Evolutionary conservation across 2,329 filamentous ascomycete species (phyloP).

Genomic region (Venturiaceae sp.): DNA sequence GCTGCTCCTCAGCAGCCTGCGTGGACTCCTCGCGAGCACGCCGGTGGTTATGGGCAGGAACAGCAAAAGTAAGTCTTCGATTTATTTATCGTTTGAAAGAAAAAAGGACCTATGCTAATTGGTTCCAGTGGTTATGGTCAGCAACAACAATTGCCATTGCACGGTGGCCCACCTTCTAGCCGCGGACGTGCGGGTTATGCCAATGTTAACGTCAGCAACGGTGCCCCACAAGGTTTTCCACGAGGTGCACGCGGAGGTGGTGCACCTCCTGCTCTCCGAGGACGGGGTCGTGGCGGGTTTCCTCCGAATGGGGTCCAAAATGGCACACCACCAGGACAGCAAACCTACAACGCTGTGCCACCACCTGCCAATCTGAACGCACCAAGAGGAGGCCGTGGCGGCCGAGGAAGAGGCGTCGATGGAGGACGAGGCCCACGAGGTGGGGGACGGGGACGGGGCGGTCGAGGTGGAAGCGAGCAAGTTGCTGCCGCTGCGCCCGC

Average conservation of each 20-base stretch:
- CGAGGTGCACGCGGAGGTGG: not conserved
- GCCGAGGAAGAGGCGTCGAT: slow-evolving; percentile 11
- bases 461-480: not conserved
- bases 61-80: not conserved
- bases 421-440: slow-evolving; percentile 11
- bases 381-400: slow-evolving; percentile 15
- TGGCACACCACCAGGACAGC: not conserved
- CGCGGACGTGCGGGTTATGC: slow-evolving; percentile 7
- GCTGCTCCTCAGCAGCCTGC: slow-evolving; percentile 45
- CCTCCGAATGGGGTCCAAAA: not conserved
- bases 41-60: not conserved
- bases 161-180: slow-evolving; percentile 1
- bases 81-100: slow-evolving; percentile 40
- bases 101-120: slow-evolving; percentile 33
- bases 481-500: not conserved
- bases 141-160: slow-evolving; percentile 4
- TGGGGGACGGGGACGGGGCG: slow-evolving; percentile 3
- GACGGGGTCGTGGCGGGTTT: not conserved
- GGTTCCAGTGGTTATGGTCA: not conserved
- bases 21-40: slow-evolving; percentile 40
- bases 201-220: slow-evolving; percentile 1
- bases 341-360: slow-evolving; percentile 25
- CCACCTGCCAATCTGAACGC: slow-evolving; percentile 19
- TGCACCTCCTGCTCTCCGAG: not conserved
- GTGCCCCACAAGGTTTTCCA: not conserved